Evolutionary conservation across 208 protist species (phyloP).

Genomic region (Paratrypanosoma confusum): DNA sequence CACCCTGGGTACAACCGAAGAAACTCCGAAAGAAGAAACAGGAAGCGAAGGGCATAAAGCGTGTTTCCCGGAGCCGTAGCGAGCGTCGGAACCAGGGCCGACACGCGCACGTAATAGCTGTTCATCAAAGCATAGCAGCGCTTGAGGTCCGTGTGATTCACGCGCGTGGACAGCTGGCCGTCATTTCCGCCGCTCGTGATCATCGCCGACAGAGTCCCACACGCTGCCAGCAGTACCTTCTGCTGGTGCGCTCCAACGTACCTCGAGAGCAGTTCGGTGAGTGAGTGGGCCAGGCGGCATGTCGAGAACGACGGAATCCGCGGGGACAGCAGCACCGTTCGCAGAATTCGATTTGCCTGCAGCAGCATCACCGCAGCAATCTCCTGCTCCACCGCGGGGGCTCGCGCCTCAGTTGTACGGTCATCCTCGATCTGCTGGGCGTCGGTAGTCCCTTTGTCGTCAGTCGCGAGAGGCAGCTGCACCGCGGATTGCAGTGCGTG

Average conservation of each 20-base stretch:
- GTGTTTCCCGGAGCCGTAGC: conserved; percentile 29
- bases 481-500: neutral
- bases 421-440: too few species aligned
- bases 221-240: conserved; percentile 58
- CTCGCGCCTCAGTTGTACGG: too few species aligned
- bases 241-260: conserved; percentile 79
- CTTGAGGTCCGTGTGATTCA: conserved; percentile 52
- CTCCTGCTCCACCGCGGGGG: conserved; percentile 3
- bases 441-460: too few species aligned
- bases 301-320: conserved; percentile 42
- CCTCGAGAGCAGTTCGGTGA: conserved; percentile 52
- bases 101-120: conserved; percentile 61
- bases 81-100: conserved; percentile 31
- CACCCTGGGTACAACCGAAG: conserved; percentile 74
- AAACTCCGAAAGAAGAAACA: conserved; percentile 84
- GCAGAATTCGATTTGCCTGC: conserved; percentile 37
- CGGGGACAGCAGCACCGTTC: conserved; percentile 28
- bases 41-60: conserved; percentile 68
- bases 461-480: neutral
- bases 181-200: conserved; percentile 53
- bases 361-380: conserved; percentile 18
- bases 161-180: conserved; percentile 16
- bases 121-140: conserved; percentile 82
- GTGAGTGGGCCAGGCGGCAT: conserved; percentile 26
- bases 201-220: conserved; percentile 42